Percentiles rank a stretch among this genome's conserved stretches.
These are phyloP conservation scores for Colletotrichum tofieldiae DNA, from an alignment of 2,329 filamentous ascomycete species.

Conservation along the genomic window DNA sequence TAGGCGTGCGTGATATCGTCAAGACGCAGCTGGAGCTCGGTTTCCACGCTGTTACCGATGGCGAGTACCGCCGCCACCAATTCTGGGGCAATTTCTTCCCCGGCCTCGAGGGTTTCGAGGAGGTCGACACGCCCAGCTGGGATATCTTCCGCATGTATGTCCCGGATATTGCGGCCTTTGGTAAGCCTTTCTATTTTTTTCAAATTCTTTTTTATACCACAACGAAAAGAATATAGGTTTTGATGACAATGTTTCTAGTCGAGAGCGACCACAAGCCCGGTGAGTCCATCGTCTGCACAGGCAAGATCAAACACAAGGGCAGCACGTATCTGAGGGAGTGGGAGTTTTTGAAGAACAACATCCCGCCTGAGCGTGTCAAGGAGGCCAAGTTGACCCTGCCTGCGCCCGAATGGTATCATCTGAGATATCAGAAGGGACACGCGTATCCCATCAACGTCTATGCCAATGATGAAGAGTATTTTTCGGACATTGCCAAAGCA, in stretches of 20 bases:
- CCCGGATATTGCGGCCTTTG: conserved; percentile 59
- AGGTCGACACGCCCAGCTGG: conserved; percentile 51
- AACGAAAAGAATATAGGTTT: background rate
- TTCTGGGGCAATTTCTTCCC: conserved; percentile 55
- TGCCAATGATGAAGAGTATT: conserved; percentile 69
- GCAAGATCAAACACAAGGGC: conserved; percentile 63
- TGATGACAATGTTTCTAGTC: conserved; percentile 46
- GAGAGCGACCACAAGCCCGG: conserved; percentile 64
- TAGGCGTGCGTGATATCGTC: conserved; percentile 77
- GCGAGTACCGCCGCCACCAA: conserved; percentile 71
- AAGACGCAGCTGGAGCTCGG: conserved; percentile 78
- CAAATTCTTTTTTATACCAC: too few species aligned
- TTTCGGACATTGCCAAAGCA: conserved; percentile 69
- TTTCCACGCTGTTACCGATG: conserved; percentile 77
- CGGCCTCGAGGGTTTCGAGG: conserved; percentile 59
- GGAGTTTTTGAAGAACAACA: conserved; percentile 58
- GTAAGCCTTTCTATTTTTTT: conserved; percentile 44
- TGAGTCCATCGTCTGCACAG: conserved; percentile 62
- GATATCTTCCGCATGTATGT: conserved; percentile 58
- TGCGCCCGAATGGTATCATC: conserved; percentile 77
- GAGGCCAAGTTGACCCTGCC: conserved; percentile 77
- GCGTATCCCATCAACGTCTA: conserved; percentile 73
- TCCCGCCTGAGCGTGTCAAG: conserved; percentile 73
- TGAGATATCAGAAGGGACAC: conserved; percentile 68
- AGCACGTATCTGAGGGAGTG: conserved; percentile 61